Percentiles rank a stretch among this genome's conserved stretches.
Conservation (phyloP, 768 basidiomycete genomes). For the Calocera cornea region DNA sequence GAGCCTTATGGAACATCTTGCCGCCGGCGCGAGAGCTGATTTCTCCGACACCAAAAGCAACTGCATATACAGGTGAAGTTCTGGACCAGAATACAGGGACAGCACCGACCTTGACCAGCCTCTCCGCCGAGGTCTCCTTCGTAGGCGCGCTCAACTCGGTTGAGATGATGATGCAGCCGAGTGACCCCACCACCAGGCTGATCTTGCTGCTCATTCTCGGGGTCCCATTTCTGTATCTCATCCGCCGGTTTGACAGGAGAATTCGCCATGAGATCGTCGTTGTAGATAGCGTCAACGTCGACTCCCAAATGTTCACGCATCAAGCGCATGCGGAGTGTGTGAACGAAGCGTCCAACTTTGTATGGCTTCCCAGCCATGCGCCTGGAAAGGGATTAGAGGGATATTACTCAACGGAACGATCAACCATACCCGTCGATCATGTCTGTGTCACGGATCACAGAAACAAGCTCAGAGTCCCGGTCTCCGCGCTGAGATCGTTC, state of each 20-base stretch:
- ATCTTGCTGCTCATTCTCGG: conserved; percentile 46
- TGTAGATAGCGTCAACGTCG: conserved; percentile 77
- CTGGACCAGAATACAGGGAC: neutral
- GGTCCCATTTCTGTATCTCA: conserved; percentile 56
- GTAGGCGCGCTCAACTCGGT: conserved; percentile 2
- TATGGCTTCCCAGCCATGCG: conserved; percentile 90
- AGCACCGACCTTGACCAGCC: conserved; percentile 38
- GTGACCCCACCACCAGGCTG: conserved; percentile 21
- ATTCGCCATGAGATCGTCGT: conserved; percentile 51
- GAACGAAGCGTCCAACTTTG: conserved; percentile 93
- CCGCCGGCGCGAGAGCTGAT: conserved; percentile 25
- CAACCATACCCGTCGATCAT: conserved; percentile 74
- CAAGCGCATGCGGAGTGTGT: conserved; percentile 78
- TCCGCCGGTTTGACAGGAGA: conserved; percentile 38
- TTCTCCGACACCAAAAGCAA: conserved; percentile 29
- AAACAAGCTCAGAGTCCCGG: conserved; percentile 88
- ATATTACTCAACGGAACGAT: neutral
- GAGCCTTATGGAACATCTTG: conserved; percentile 29
- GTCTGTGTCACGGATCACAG: conserved; percentile 89
- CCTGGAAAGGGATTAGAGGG: conserved; percentile 29
- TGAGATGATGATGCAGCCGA: conserved; percentile 7
- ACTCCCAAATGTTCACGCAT: conserved; percentile 96
- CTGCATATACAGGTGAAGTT: conserved; percentile 21
- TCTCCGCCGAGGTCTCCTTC: conserved; percentile 23
- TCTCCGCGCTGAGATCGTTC: conserved; percentile 92